phyloP scores from a whole-genome alignment of 257 asterid species.

The Rhazya stricta region DNA sequence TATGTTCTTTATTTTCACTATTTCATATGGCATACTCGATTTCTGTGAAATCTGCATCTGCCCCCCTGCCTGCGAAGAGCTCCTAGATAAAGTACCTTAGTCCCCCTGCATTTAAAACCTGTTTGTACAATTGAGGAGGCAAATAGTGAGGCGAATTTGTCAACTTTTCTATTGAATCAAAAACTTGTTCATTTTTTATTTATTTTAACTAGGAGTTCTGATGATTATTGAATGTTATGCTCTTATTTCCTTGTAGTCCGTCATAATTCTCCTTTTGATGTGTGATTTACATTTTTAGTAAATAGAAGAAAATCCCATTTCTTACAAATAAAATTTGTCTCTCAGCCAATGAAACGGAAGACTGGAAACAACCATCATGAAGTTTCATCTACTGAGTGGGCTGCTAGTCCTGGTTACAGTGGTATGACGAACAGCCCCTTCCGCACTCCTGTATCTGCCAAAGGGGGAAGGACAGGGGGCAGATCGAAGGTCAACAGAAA shows the following conservation, averaged over 20 bases:
- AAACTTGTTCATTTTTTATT: background rate
- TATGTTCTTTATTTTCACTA: background rate
- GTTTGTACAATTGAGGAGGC: background rate
- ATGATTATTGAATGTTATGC: background rate
- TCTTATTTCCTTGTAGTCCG: background rate
- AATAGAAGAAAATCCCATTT: conserved; percentile 2
- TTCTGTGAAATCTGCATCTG: background rate
- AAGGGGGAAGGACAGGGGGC: conserved; percentile 57
- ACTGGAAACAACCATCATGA: conserved; percentile 38
- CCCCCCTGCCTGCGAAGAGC: no score
- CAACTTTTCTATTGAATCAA: background rate
- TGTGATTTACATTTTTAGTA: background rate
- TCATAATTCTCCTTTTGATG: background rate
- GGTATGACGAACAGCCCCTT: conserved; percentile 47
- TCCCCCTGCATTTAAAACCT: background rate
- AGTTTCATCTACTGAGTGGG: conserved; percentile 44
- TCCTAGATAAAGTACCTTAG: background rate
- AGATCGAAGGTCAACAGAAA: conserved; percentile 63
- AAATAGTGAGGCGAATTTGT: background rate
- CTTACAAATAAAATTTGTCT: conserved; percentile 18
- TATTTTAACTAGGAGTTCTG: background rate
- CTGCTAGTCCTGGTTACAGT: conserved; percentile 47
- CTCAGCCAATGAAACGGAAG: conserved; percentile 71
- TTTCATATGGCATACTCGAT: background rate
- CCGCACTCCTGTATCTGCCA: conserved; percentile 64